Base-by-base conservation (phyloP, 2,329 filamentous ascomycete genomes). In the Lomentospora prolificans region DNA sequence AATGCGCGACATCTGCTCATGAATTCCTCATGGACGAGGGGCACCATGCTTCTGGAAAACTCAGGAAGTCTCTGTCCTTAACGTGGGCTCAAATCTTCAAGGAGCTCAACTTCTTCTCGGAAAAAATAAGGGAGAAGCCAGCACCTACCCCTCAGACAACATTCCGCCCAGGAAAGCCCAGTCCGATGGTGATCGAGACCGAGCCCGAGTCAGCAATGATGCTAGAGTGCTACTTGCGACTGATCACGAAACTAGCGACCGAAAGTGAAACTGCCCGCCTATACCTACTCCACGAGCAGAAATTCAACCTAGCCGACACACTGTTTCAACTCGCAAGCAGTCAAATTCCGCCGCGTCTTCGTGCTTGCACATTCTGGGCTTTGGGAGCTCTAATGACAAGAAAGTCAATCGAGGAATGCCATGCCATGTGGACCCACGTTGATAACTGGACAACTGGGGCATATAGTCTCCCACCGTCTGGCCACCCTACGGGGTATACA, bases 151-250 rank as follows among this genome's bases (percentile, higher is more conserved):
- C 56, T 1, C 66, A 66, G 10, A 64, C 67, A 8, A 68, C 70
- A 36, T 79, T 81, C 63, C 78, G 84, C 58, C 68, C 78, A 55
- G 78, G 79, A 50, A 86, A 89, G 66, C 74, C 81, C 50, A 74
- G 80, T 46, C 75, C 75, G 17, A 84, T 87, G 48, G 79, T 86
- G 58, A 84, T 89, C 58, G 90, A 95, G 66, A 77, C 79, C 27
- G 92, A 96, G 66, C 89, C 90, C 3, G 95, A 99, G 68, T 95
- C 89, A 41, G 85, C 87, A n/a, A 88, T 96, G 71, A 96, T 99
- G 89, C 77, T 99, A 27, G 90, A 96, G 66, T 92, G 90, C 62
- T 97, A 97, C 67, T 77, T 99, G 54, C 84, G 92, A 28, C 78
- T 99, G 4, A 87, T 96, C 63, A 83, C 89, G 3, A 90, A 95